Conservation (phyloP, 2,329 filamentous ascomycete species). For the Pseudogymnoascus destructans region DNA sequence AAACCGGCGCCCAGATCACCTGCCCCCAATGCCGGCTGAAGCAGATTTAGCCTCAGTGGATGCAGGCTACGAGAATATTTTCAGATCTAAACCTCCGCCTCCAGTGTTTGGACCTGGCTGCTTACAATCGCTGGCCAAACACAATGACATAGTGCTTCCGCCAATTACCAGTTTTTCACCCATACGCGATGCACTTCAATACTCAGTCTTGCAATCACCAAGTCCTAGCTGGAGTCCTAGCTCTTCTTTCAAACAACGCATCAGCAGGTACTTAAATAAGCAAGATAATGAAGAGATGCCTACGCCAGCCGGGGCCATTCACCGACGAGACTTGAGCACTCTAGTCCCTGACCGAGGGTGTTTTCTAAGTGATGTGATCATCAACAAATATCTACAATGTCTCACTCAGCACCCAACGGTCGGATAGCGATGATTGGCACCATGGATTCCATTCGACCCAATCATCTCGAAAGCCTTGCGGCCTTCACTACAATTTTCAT, state of each 20-base stretch:
- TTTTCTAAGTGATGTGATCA: neutral
- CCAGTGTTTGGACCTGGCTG: neutral
- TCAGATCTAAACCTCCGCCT: neutral
- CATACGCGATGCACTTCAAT: neutral
- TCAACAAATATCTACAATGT: neutral
- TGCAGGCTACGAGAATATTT: neutral
- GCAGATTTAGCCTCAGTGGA: neutral
- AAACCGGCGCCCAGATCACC: neutral
- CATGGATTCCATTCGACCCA: neutral
- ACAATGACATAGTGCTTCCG: neutral
- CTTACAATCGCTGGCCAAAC: neutral
- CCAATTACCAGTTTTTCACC: neutral
- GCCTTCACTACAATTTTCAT: neutral
- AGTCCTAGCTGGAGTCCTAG: neutral
- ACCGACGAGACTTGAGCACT: neutral
- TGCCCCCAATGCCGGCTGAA: neutral
- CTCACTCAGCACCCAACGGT: neutral
- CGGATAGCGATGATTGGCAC: neutral
- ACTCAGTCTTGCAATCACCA: neutral
- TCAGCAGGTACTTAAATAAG: neutral
- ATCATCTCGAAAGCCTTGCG: neutral
- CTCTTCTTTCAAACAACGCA: neutral
- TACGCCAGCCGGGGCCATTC: neutral
- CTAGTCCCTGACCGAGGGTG: neutral
- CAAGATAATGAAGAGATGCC: neutral